Conservation (phyloP, 2,329 filamentous ascomycete genomes). For the Exophiala bonariae region DNA sequence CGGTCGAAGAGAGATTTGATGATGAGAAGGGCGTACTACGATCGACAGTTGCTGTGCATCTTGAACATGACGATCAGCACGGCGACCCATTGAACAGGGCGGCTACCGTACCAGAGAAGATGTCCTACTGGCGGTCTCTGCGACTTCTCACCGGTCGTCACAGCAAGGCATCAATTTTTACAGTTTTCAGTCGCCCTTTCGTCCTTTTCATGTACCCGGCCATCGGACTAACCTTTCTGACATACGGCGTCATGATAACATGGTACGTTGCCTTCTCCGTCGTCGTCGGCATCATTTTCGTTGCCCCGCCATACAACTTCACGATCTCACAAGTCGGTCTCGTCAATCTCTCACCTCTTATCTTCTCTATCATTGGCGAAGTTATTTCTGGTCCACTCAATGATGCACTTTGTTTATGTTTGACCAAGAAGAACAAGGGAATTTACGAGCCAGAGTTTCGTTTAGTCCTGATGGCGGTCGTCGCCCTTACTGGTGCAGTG, state of each 20-base stretch:
- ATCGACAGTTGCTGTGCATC: slow-evolving; percentile 16
- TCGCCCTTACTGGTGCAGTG: slow-evolving; percentile 50
- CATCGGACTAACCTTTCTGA: slow-evolving; percentile 28
- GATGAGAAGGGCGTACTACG: slow-evolving; percentile 14
- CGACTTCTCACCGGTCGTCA: slow-evolving; percentile 21
- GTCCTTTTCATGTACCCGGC: slow-evolving; percentile 32
- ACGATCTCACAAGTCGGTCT: slow-evolving; percentile 78
- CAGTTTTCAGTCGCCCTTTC: slow-evolving; percentile 29
- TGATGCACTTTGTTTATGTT: slow-evolving; percentile 67
- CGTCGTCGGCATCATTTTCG: slow-evolving; percentile 20
- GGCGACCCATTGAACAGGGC: slow-evolving; percentile 13
- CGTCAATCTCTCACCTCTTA: slow-evolving; percentile 79
- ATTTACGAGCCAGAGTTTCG: slow-evolving; percentile 91
- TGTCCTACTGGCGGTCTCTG: slow-evolving; percentile 19
- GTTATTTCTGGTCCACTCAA: slow-evolving; percentile 68
- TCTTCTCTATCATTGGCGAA: slow-evolving; percentile 80
- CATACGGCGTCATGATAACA: slow-evolving; percentile 17
- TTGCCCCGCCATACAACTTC: slow-evolving; percentile 46
- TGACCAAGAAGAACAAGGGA: slow-evolving; percentile 75
- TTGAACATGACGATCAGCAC: slow-evolving; percentile 22
- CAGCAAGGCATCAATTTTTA: slow-evolving; percentile 19
- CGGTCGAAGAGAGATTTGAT: slow-evolving; percentile 21
- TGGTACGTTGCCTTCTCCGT: slow-evolving; percentile 21
- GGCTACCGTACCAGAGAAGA: slow-evolving; percentile 15
- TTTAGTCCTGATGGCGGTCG: slow-evolving; percentile 76